Evolutionary conservation across 2,329 filamentous ascomycete species (phyloP).

Genomic region (Clarireedia homoeocarpa): DNA sequence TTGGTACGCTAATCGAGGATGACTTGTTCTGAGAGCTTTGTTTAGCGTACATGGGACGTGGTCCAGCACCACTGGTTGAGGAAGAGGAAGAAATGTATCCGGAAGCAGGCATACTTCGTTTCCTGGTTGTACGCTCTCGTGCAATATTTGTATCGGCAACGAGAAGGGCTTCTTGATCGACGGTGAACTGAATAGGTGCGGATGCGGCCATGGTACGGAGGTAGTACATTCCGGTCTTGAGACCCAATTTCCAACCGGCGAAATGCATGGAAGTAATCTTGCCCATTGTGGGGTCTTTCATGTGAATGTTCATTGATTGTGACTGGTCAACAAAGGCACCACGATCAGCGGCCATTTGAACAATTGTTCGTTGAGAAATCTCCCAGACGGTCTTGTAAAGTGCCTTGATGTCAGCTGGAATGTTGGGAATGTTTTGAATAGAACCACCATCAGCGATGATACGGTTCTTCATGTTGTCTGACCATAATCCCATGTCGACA

Average conservation of each 20-base stretch:
- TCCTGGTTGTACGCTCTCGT: constrained; percentile 55
- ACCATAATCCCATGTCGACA: constrained; percentile 96
- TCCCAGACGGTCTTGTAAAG: constrained; percentile 99
- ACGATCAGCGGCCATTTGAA: constrained; percentile 97
- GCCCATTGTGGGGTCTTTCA: constrained; percentile 98
- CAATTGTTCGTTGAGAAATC: constrained; percentile 88
- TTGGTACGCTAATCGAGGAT: constrained; percentile 32
- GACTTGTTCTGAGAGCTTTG: constrained; percentile 7
- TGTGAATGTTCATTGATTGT: constrained; percentile 98
- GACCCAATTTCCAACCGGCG: constrained; percentile 94
- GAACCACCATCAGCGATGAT: constrained; percentile 97
- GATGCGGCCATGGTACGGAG: constrained; percentile 95
- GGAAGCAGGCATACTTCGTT: constrained; percentile 52
- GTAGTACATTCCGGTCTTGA: constrained; percentile 99
- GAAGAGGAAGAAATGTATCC: constrained; percentile 37
- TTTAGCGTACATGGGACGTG: constrained; percentile 59
- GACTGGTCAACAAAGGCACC: constrained; percentile 99
- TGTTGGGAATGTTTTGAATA: constrained; percentile 94
- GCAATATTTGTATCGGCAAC: constrained; percentile 74
- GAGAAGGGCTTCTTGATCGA: constrained; percentile 92
- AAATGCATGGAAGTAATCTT: constrained; percentile 99
- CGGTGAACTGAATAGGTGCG: constrained; percentile 96
- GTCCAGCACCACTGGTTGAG: constrained; percentile 45
- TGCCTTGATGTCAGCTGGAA: constrained; percentile 89
- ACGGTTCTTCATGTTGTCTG: constrained; percentile 99